A percentile compares a stretch with the other conserved stretches of the same genome.
Evolutionary conservation across 2,329 filamentous ascomycete species (phyloP).

Genomic region (Exophiala bonariae): DNA sequence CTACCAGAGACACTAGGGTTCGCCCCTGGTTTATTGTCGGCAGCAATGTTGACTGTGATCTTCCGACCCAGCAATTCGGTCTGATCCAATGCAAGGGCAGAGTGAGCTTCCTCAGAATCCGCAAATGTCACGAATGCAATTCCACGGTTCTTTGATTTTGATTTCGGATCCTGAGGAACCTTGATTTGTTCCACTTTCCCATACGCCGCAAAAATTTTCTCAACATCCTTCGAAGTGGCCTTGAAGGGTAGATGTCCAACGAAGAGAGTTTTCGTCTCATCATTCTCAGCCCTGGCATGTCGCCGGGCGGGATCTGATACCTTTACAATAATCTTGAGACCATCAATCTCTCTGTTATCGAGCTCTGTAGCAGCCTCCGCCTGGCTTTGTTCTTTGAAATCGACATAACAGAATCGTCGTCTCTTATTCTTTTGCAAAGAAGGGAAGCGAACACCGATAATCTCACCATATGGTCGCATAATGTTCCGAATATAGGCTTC

Average conservation of each 20-base stretch:
- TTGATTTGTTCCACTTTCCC: slow-evolving; percentile 73
- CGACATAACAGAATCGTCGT: slow-evolving; percentile 92
- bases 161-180: slow-evolving; percentile 66
- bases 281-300: slow-evolving; percentile 74
- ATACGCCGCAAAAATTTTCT: slow-evolving; percentile 70
- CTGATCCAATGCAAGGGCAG: slow-evolving; percentile 68
- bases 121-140: slow-evolving; percentile 79
- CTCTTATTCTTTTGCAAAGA: slow-evolving; percentile 86
- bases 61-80: slow-evolving; percentile 68
- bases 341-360: slow-evolving; percentile 65
- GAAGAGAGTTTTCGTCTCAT: slow-evolving; percentile 86
- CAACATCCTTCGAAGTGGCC: slow-evolving; percentile 67
- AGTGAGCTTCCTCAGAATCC: slow-evolving; percentile 41
- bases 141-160: slow-evolving; percentile 64
- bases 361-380: slow-evolving; percentile 72
- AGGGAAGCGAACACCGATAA: slow-evolving; percentile 84
- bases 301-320: slow-evolving; percentile 81
- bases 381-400: slow-evolving; percentile 71
- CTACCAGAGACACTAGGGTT: slow-evolving; percentile 33
- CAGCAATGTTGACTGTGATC: slow-evolving; percentile 62
- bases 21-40: slow-evolving; percentile 37
- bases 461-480: slow-evolving; percentile 69
- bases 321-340: slow-evolving; percentile 71
- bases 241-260: slow-evolving; percentile 67
- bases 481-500: slow-evolving; percentile 56